Base-by-base conservation (phyloP, 208 protist species). In the Crithidia sp. region DNA sequence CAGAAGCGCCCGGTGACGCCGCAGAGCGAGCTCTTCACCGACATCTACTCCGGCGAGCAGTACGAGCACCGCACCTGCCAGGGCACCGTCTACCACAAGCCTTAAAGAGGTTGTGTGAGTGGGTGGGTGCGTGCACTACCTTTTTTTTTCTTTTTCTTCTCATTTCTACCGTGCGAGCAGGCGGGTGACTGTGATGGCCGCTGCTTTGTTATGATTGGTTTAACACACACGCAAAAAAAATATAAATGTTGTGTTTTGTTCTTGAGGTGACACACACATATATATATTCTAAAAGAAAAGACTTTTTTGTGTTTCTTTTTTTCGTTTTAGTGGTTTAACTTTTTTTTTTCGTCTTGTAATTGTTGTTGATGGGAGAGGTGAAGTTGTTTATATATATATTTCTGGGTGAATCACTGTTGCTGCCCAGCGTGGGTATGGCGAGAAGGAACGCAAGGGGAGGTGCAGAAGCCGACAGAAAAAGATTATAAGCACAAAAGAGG, bases 1-100 rank as follows among this genome's bases (percentile, higher is more conserved):
- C 86, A 97, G 81, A 90, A 87, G 55, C 65, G 89, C 41, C 71
- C 86, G 49, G 69, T 89, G 37, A 92, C 95, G 45, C 67, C 62
- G 28, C 49, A 77, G 37, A 79, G 79, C 52, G 93, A 98, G 75
- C 85, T 98, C 43, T 96, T 87, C 78, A 92, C 67, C 5, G 95
- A 99, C 69, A 95, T 99, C 77, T 98, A 98, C 67, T 40, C 56
- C 39, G 91, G 89, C 9, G 87, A 96, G 73, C 82, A 94, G 78
- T 93, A 84, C 82, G 79, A 87, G 68, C 83, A 92, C 81, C 89
- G 91, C 76, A 92, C 89, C n/a, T 89, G 83, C 75, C 89, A 96
- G 76, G 87, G 87, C 6, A 82, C 81, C n/a, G 85, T 95, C 7
- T 96, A 92, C 81, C 67, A 79, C 73, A 90, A 77, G 64, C 83